Evolutionary conservation across 768 basidiomycete species (phyloP), one percentile per base, ranked within the genome.

Genomic region (Mycena floridula): DNA sequence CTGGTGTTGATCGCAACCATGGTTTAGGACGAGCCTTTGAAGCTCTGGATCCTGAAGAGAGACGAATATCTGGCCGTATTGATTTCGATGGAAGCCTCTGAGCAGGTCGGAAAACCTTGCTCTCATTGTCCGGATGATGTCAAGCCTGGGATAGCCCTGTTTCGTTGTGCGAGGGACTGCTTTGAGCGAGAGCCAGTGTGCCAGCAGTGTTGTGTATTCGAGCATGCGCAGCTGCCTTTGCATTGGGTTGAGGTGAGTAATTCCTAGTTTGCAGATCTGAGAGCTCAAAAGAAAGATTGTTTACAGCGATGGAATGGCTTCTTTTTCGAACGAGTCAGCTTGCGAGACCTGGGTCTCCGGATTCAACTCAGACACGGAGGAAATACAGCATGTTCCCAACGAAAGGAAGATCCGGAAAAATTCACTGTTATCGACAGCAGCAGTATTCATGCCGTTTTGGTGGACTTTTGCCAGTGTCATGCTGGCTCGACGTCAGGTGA

Each of bases 321-420:
- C 2, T 47, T 25, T 41, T 59, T 47, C 26, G 40, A 51, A 25
- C 2, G 13, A 3, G n/a, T 27, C 0, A 44, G 40, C 3, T 48
- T 62, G 9, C 22, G 38, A 22, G 40, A 30, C 6, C 25, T 58
- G 9, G 61, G 59, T 8, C 37, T 59, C 4, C 7, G 37, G 3
- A 18, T 59, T 13, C 58, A 63, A 39, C 54, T 65, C 5, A 57
- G 59, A 5, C 59, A 65, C 37, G n/a, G 7, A 6, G 49, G 50
- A 8, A 40, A 44, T 3, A 2, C 8, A 2, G n/a, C n/a, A n/a
- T 60, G 60, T 40, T 13, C 26, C 9, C 16, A 28, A 12, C 50
- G 49, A 1, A 7, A 7, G 3, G 20, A n/a, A 24, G 40, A 7
- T 28, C 21, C 7, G 15, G 41, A 41, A 16, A 36, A 37, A 1